Evolutionary conservation across 169 alveolate genomes (phyloP).

Genomic region (Theileria orientalis): DNA sequence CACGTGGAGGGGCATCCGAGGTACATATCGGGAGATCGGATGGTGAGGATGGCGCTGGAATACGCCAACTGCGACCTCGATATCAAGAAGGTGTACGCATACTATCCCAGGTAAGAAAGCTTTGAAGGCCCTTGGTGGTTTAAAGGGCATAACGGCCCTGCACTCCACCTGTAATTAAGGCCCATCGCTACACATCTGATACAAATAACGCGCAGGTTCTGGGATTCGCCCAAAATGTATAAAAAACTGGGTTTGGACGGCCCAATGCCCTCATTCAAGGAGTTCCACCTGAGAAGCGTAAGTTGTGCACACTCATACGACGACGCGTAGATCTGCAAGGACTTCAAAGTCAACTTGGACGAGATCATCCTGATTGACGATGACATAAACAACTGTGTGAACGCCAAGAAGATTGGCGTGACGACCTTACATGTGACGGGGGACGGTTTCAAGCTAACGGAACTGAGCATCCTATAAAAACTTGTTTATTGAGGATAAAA

Average conservation of each 20-base stretch:
- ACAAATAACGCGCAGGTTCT: constrained; percentile 47
- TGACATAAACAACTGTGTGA: constrained; percentile 57
- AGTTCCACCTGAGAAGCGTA: constrained; percentile 52
- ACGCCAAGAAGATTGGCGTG: constrained; percentile 60
- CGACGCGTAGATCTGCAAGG: constrained; percentile 33
- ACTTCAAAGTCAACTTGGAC: constrained; percentile 28
- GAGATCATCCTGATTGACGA: constrained; percentile 68
- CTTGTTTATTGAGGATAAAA: not conserved
- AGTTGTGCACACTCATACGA: too few relatives aligned
- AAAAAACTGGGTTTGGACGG: constrained; percentile 42
- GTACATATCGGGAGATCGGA: constrained; percentile 40
- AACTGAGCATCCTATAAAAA: constrained; percentile 23
- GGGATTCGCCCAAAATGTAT: constrained; percentile 50
- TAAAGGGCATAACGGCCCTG: not conserved
- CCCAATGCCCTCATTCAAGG: constrained; percentile 62
- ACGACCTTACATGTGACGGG: constrained; percentile 51
- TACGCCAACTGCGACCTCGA: constrained; percentile 40
- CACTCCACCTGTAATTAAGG: not conserved
- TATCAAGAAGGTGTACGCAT: constrained; percentile 54
- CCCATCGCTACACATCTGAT: not conserved
- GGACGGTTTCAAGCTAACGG: constrained; percentile 52
- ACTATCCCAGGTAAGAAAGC: constrained; percentile 44
- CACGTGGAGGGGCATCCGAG: constrained; percentile 57
- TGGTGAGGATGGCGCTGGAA: constrained; percentile 51
- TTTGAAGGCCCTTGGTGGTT: not conserved